Evolutionary conservation across 2,329 filamentous ascomycete species (phyloP).

Genomic region (Cephalotrichum gorgonifer): DNA sequence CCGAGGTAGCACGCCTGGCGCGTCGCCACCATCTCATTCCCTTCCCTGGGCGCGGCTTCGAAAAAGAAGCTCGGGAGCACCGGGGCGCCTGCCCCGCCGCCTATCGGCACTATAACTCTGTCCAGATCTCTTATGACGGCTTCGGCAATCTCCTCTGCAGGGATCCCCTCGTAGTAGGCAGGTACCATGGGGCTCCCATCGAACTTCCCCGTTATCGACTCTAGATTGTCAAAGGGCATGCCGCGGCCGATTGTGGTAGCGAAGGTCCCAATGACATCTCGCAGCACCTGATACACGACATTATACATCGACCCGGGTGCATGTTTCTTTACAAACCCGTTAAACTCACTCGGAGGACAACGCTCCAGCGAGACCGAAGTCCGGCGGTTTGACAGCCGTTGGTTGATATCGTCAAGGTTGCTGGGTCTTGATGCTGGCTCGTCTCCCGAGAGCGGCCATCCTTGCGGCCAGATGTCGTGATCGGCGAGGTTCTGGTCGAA

Average conservation of each 20-base stretch:
- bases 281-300: too few species aligned
- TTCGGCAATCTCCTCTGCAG: conserved; percentile 13
- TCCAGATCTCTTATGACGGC: conserved; percentile 14
- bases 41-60: conserved; percentile 24
- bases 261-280: too few species aligned
- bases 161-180: conserved; percentile 19
- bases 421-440: not conserved
- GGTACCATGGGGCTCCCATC: too few species aligned
- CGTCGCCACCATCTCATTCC: conserved; percentile 15
- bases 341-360: too few species aligned
- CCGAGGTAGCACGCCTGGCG: conserved; percentile 26
- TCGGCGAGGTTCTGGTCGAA: not conserved
- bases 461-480: not conserved
- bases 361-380: too few species aligned
- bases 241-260: too few species aligned
- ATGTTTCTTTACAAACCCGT: too few species aligned
- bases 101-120: conserved; percentile 19
- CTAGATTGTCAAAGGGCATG: too few species aligned
- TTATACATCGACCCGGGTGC: too few species aligned
- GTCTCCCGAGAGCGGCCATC: too few species aligned
- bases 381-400: too few species aligned
- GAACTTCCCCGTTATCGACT: too few species aligned
- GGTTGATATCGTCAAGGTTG: conserved; percentile 10
- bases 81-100: conserved; percentile 16
- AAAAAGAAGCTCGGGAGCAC: conserved; percentile 30